Conservation (phyloP, 2,329 filamentous ascomycete species). For the Exophiala phaeomuriformis region DNA sequence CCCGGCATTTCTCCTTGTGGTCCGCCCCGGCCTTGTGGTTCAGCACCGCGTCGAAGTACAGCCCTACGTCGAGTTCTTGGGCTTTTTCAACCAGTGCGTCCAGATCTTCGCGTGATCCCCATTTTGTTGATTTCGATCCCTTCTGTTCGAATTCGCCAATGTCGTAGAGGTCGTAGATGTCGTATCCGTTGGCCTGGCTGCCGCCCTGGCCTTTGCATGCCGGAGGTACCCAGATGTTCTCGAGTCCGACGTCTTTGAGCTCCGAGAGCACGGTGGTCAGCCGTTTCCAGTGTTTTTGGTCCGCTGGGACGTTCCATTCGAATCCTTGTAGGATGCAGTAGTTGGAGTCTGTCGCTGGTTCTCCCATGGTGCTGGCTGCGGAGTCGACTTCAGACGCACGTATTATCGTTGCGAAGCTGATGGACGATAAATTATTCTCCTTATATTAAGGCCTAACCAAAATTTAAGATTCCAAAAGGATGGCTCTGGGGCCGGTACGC, state of each 20-base stretch:
- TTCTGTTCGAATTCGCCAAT: conserved; percentile 61
- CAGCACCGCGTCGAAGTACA: conserved; percentile 58
- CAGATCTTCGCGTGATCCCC: conserved; percentile 52
- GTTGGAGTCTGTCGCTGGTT: neutral
- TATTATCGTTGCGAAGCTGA: no score
- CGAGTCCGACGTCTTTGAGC: conserved; percentile 50
- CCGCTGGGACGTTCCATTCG: neutral
- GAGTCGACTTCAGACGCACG: no score
- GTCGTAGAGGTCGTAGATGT: conserved; percentile 58
- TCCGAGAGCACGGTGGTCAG: conserved; percentile 44
- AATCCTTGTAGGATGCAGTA: neutral
- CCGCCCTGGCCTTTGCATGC: conserved; percentile 55
- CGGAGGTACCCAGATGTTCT: conserved; percentile 54
- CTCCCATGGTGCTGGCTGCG: neutral
- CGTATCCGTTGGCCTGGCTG: conserved; percentile 52
- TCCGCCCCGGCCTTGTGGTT: conserved; percentile 61
- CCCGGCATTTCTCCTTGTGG: conserved; percentile 51
- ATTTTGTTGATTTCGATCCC: conserved; percentile 50
- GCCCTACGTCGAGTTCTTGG: conserved; percentile 31
- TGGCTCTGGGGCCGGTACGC: no score
- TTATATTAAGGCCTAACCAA: no score
- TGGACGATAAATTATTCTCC: no score
- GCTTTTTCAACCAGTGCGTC: conserved; percentile 16
- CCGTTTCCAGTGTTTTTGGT: conserved; percentile 47
- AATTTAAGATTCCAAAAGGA: no score